phyloP scores from a whole-genome alignment of 306 rosid genomes.

The Pachyrhizus erosus region DNA sequence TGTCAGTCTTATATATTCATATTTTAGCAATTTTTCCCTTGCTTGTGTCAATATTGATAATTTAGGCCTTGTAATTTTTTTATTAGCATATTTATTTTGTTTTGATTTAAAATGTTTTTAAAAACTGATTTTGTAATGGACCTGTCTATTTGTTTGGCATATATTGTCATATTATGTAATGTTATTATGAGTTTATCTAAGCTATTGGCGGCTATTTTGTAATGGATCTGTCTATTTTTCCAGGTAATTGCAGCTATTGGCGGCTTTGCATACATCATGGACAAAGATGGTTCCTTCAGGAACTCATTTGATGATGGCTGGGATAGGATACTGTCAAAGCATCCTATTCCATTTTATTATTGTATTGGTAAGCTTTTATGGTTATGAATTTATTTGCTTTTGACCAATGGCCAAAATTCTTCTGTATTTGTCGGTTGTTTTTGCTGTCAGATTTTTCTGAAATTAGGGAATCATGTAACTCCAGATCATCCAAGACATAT shows the following conservation, averaged over 20 bases:
- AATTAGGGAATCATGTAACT: slow-evolving; percentile 11
- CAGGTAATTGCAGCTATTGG: slow-evolving; percentile 90
- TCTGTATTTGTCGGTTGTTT: slow-evolving; percentile 7
- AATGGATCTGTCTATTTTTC: slow-evolving; percentile 29
- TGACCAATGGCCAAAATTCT: slow-evolving; percentile 10
- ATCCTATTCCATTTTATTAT: slow-evolving; percentile 96
- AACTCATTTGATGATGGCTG: slow-evolving; percentile 95
- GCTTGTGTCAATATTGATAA: slow-evolving; percentile 16
- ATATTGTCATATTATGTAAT: slow-evolving; percentile 2
- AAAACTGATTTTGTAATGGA: background rate
- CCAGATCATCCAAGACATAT: slow-evolving; percentile 1
- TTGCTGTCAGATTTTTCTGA: background rate
- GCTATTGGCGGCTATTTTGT: too few species aligned
- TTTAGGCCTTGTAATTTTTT: background rate
- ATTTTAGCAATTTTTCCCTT: background rate
- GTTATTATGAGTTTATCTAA: background rate
- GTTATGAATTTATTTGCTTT: slow-evolving; percentile 18
- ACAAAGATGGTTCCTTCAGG: slow-evolving; percentile 94
- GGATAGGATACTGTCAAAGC: slow-evolving; percentile 95
- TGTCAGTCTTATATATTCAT: too few species aligned
- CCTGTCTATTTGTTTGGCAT: slow-evolving; percentile 7
- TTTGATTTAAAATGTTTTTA: background rate
- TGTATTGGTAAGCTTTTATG: slow-evolving; percentile 73
- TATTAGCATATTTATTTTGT: background rate
- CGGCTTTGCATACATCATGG: slow-evolving; percentile 93